These are phyloP conservation scores for Pyrenophora graminea DNA, from an alignment of 2,329 filamentous ascomycete genomes.

Conservation along the genomic window DNA sequence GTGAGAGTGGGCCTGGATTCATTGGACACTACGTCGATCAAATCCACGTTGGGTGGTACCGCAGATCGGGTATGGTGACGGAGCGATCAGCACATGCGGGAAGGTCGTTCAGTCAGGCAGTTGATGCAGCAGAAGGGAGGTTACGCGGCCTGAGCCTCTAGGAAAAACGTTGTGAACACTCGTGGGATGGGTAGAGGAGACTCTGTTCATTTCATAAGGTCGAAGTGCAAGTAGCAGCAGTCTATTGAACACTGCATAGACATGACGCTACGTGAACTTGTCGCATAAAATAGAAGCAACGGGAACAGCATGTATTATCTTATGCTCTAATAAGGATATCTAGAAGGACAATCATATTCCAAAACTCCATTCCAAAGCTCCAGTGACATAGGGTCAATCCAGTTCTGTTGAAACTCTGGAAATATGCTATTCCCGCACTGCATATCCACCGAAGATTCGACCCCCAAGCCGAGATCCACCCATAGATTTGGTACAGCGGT, in stretches of 20 bases:
- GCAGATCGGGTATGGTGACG: slow-evolving; percentile 2
- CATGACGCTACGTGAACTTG: neutral
- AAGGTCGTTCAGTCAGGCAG: no score
- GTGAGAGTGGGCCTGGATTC: neutral
- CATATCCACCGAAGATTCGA: neutral
- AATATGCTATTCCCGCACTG: neutral
- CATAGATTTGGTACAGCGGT: no score
- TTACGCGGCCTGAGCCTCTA: neutral
- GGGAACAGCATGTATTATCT: neutral
- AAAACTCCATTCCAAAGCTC: neutral
- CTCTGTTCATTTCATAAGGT: neutral
- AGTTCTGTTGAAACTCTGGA: neutral
- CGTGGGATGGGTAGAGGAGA: neutral
- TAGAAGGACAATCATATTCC: neutral
- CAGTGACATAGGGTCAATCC: neutral
- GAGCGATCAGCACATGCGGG: neutral
- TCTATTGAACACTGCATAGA: neutral
- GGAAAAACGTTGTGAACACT: neutral
- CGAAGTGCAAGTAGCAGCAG: neutral
- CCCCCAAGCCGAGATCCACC: no score
- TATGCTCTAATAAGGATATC: neutral
- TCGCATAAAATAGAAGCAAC: neutral
- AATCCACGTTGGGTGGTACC: slow-evolving; percentile 1
- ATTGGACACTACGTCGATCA: slow-evolving; percentile 1
- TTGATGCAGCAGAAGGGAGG: no score